Evolutionary conservation across 108 stramenopile species (phyloP), one percentile per base, ranked within the genome.

Genomic region (Thalassiosira profunda): DNA sequence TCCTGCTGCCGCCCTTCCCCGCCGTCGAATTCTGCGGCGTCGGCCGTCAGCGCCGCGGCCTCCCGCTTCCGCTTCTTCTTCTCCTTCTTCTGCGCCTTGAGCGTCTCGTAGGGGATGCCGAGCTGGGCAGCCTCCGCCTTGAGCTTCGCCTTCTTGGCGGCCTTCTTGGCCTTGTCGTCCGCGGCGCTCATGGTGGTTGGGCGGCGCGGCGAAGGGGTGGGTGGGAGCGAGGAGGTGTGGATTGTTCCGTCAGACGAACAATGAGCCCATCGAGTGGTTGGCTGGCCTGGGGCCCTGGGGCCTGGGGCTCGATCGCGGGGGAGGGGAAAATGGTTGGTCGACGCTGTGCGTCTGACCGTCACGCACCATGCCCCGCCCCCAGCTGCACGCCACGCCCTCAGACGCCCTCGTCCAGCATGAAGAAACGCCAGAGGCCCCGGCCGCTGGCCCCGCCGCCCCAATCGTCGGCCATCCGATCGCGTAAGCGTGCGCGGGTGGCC

Each of bases 401-500:
- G n/a, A n/a, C n/a, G n/a, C n/a, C n/a, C n/a, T n/a, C n/a, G n/a
- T n/a, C n/a, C n/a, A n/a, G n/a, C n/a, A n/a, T 37, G 48, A 82
- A 78, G 65, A 77, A 78, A 60, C 65, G 66, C 15, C 66, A 67
- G 25, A 62, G 35, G 21, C 60, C 76, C 6, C 70, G 69, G 24
- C 72, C 72, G 15, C 30, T 76, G 20, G 63, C 49, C 3, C 70
- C 81, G 15, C 75, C 77, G 37, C 77, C 78, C 8, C 77, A 83
- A 62, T 49, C 35, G 4, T 70, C 68, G 3, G 34, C 48, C 17
- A 25, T 78, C 30, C 67, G 69, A 43, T 91, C 90, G 18, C 72
- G 91, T 28, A 96, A 92, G 59, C 79, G 71, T 21, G 94, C 94
- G 5, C 83, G 94, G 7, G 70, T 79, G 56, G 86, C 91, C 0